phyloP scores from a whole-genome alignment of 1,139 yeast genomes.

The Arxiozyma bovina region DNA sequence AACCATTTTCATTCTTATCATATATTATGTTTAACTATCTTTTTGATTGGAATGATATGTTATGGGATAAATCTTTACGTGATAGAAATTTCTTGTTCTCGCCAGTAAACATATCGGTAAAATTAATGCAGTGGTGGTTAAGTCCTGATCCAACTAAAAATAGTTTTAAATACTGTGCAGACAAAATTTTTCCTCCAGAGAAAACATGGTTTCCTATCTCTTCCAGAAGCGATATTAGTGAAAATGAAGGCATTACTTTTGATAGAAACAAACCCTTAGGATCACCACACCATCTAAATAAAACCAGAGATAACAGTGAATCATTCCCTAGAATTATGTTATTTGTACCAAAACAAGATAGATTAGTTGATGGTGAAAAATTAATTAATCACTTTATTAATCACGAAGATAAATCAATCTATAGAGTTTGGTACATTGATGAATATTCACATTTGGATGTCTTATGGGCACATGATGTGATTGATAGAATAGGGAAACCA shows the following conservation, averaged over 20 bases:
- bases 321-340: conserved; percentile 37
- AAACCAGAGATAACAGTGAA: neutral
- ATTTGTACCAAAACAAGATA: conserved; percentile 47
- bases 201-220: conserved; percentile 29
- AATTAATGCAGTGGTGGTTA: conserved; percentile 88
- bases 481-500: conserved; percentile 42
- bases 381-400: conserved; percentile 39
- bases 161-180: conserved; percentile 27
- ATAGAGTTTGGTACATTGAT: conserved; percentile 39
- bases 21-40: conserved; percentile 77
- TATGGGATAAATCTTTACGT: conserved; percentile 66
- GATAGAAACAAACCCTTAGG: neutral
- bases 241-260: neutral
- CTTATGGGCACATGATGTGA: conserved; percentile 76
- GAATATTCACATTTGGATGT: conserved; percentile 85
- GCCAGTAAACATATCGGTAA: conserved; percentile 71
- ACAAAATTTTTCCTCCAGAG: conserved; percentile 27
- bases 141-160: conserved; percentile 24
- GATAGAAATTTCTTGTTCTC: conserved; percentile 73
- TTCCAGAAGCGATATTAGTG: neutral
- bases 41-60: conserved; percentile 74
- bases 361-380: conserved; percentile 51
- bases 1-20: conserved; percentile 55
- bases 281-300: conserved; percentile 5
- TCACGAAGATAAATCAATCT: conserved; percentile 40